Evolutionary conservation across 208 protist genomes (phyloP), one percentile per base, ranked within the genome.

Genomic region (Tritrichomonas musculus): DNA sequence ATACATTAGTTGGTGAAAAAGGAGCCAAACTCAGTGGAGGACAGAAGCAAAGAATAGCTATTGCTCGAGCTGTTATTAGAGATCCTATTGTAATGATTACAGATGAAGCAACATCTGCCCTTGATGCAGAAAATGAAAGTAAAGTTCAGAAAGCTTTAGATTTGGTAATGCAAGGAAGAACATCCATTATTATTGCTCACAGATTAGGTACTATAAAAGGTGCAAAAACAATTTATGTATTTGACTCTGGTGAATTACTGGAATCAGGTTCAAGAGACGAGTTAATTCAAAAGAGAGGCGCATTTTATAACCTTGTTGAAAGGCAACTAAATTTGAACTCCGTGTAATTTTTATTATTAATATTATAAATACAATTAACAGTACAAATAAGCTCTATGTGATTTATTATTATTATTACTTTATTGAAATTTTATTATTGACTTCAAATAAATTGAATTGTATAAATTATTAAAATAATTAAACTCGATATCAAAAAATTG

Each of bases 41-140:
- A n/a, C n/a, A n/a, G n/a, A n/a, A n/a, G n/a, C n/a, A n/a, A n/a
- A 82, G 73, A 53, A 82, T 82, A 8, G 73, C 73, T n/a, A 82
- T 82, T 20, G 73, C 73, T n/a, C 3, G 73, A 82, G 73, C 73
- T 49, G 33, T 93, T 0, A 77, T 93, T 25, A 93, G 64, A 25
- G 44, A 77, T 33, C 88, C 88, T n/a, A 50, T 13, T 8, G 30
- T 93, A 41, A 8, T 93, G 39, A 93, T 93, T 93, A n/a, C n/a
- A n/a, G n/a, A n/a, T n/a, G n/a, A n/a, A n/a, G n/a, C n/a, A n/a
- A n/a, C n/a, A n/a, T n/a, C 88, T 47, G 60, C 88, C 3, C 25
- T 93, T 0, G 66, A 93, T 17, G 41, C 33, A n/a, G 64, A 47
- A 50, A 93, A 20, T 47, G 88, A 93, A 50, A 93, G 30, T 36